phyloP scores from a whole-genome alignment of 371 early-diverging fungal genomes.

The Mortierella sp. region DNA sequence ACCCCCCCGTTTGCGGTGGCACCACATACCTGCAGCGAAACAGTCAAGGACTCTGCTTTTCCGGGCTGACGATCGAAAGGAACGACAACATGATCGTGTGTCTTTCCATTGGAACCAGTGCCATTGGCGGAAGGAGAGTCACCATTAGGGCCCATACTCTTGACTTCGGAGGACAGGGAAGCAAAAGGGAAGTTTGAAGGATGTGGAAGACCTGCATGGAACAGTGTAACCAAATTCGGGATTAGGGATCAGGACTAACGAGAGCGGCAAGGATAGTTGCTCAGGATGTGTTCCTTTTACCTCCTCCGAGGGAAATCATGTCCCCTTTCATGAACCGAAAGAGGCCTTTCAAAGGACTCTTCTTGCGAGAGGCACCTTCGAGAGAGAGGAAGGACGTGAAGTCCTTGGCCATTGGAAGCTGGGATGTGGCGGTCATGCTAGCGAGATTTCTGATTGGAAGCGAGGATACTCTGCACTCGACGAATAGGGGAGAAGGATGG shows the following conservation, averaged over 20 bases:
- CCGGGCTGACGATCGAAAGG: conserved; percentile 37
- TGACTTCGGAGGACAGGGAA: conserved; percentile 55
- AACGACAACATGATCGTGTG: conserved; percentile 26
- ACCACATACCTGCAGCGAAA: conserved; percentile 39
- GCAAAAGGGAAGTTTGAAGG: conserved; percentile 67
- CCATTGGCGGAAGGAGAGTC: too few species aligned
- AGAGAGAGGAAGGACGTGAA: conserved; percentile 43
- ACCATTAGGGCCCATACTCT: conserved; percentile 50
- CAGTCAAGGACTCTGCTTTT: conserved; percentile 37
- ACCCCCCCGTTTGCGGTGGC: neutral
- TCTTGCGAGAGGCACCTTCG: conserved; percentile 48
- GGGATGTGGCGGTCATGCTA: conserved; percentile 3
- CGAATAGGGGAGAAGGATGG: neutral
- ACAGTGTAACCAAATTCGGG: neutral
- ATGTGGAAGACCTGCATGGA: conserved; percentile 64
- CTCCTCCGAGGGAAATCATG: conserved; percentile 52
- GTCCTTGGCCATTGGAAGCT: conserved; percentile 48
- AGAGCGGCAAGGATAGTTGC: too few species aligned
- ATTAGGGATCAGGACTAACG: neutral
- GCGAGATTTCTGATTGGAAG: conserved; percentile 4
- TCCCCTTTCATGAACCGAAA: conserved; percentile 42
- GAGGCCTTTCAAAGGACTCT: conserved; percentile 46
- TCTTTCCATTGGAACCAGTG: conserved; percentile 3
- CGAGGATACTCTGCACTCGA: neutral
- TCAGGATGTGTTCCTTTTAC: conserved; percentile 6